Conservation (phyloP, 1,284 basidiomycete species). For the Xerocomus cyaneibrunnescens region DNA sequence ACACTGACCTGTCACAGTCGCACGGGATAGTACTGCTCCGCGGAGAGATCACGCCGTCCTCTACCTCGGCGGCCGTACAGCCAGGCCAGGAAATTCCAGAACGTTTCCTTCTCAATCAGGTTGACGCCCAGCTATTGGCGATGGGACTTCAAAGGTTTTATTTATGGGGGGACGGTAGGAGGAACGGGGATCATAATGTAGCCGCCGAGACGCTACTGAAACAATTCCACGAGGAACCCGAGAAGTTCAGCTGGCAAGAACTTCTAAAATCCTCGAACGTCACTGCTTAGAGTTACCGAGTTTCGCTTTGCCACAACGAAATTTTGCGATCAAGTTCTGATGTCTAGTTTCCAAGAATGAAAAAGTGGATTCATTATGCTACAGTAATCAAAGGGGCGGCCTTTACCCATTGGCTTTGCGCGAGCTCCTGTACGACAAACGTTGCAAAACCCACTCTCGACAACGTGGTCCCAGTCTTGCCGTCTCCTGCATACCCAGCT, state of each 20-base stretch:
- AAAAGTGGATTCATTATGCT: neutral
- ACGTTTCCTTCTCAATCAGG: slow-evolving; percentile 67
- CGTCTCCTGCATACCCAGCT: slow-evolving; percentile 66
- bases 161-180: slow-evolving; percentile 51
- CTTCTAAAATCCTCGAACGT: slow-evolving; percentile 51
- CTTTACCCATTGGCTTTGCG: slow-evolving; percentile 48
- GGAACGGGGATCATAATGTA: slow-evolving; percentile 10
- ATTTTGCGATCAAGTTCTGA: neutral
- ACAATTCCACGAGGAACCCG: slow-evolving; percentile 71
- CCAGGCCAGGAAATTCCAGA: slow-evolving; percentile 24
- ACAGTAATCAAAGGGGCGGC: slow-evolving; percentile 22
- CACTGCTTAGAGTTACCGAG: slow-evolving; percentile 9
- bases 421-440: slow-evolving; percentile 58
- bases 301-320: neutral
- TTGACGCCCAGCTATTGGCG: slow-evolving; percentile 80
- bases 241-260: slow-evolving; percentile 74
- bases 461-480: slow-evolving; percentile 46
- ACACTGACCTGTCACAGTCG: slow-evolving; percentile 82
- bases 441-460: slow-evolving; percentile 56
- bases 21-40: slow-evolving; percentile 87
- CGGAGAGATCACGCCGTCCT: slow-evolving; percentile 84
- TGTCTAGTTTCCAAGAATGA: neutral
- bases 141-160: slow-evolving; percentile 84
- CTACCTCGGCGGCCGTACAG: slow-evolving; percentile 37
- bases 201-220: slow-evolving; percentile 52